Base-by-base conservation (phyloP, 805 yeast species). In the Ogataea philodendri region DNA sequence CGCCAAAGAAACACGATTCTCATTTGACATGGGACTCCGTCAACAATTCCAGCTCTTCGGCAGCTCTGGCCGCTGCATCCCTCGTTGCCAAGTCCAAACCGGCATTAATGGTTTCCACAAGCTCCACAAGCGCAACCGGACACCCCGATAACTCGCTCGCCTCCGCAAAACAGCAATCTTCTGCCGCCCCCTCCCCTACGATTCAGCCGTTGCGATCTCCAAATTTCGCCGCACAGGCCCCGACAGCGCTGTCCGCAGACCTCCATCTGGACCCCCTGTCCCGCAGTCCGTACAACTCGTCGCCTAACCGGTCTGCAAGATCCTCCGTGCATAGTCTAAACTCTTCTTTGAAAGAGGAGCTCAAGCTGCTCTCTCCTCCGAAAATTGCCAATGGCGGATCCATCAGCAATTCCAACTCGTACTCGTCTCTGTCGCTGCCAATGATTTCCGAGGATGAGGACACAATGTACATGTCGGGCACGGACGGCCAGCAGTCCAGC, bases 11-110 rank as follows among this genome's bases (percentile, higher is more conserved):
- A 16, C 26, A 26, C 29, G 17, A 23, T 14, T 10, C 36, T n/a
- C 35, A 32, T 15, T 26, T 36, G 8, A 49, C 52, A 0, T 60
- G 63, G 63, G 49, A 60, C 32, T 35, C 49, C 5, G 37, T 58
- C 6, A 59, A 55, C 33, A 48, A 37, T 9, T 34, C 47, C 7
- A 56, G 62, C 15, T 60, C 65, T 1, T 42, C 55, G 0, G 50
- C 52, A 7, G 66, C 66, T 2, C 28, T 62, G 9, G 63, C 63
- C 2, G 66, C 66, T 4, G 66, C 66, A 0, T 46, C 62, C 3
- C 20, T 52, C n/a, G 60, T 61, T n/a, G 62, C 65, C 7, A 56
- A 52, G 30, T 28, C 51, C 3, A 58, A 49, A 9, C 63, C 66
- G 3, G 22, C 42, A 4, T 36, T 48, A 19, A 54, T 61, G 55